These are phyloP conservation scores for Lepiota brunneoincarnata DNA, from an alignment of 768 basidiomycete species.

Conservation along the genomic window DNA sequence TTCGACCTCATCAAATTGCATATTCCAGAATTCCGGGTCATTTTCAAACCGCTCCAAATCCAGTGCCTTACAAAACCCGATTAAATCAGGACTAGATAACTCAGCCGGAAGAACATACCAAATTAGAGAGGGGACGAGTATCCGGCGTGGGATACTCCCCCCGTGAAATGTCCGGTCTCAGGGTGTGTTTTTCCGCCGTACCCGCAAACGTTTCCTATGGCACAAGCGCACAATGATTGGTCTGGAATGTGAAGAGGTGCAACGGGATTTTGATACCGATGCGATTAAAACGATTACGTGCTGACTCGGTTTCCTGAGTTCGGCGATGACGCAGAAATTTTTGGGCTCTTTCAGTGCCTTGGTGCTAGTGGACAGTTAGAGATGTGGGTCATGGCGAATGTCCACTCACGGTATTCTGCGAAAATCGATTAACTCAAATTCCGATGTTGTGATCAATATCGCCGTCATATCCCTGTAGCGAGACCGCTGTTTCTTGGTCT, in stretches of 20 bases:
- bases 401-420: conserved; percentile 68
- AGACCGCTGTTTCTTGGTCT: conserved; percentile 37
- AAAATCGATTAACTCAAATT: conserved; percentile 73
- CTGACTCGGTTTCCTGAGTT: conserved; percentile 77
- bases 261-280: conserved; percentile 40
- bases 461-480: conserved; percentile 59
- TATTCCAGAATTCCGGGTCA: conserved; percentile 66
- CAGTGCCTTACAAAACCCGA: conserved; percentile 43
- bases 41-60: conserved; percentile 68
- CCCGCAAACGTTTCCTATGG: conserved; percentile 75
- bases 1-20: conserved; percentile 36
- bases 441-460: conserved; percentile 74
- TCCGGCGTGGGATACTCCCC: conserved; percentile 63
- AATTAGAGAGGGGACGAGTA: conserved; percentile 64
- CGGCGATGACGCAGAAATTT: conserved; percentile 55
- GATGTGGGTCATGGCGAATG: not conserved
- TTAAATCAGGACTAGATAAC: not conserved
- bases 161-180: conserved; percentile 55
- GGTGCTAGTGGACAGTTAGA: conserved; percentile 44
- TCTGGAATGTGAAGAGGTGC: too few species aligned
- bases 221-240: not conserved
- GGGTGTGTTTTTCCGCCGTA: conserved; percentile 44
- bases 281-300: conserved; percentile 54
- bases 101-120: conserved; percentile 35
- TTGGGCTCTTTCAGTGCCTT: conserved; percentile 59